Conservation (phyloP, 2,329 filamentous ascomycete species). For the Anthostomella pinea region DNA sequence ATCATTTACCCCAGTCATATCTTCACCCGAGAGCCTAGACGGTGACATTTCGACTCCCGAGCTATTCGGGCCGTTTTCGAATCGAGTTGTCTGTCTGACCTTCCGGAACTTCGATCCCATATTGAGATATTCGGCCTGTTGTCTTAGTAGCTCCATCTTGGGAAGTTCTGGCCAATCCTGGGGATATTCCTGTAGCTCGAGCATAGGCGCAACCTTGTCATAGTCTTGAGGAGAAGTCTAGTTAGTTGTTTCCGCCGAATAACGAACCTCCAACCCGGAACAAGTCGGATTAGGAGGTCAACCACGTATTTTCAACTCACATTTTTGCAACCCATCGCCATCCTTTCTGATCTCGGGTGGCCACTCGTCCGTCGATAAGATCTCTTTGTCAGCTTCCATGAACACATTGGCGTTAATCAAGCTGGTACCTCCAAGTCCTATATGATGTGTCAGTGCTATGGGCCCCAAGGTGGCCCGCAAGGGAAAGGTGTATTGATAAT, state of each 20-base stretch:
- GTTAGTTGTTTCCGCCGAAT: not conserved
- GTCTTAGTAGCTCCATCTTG: conserved; percentile 56
- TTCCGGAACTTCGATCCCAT: conserved; percentile 52
- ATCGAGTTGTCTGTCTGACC: conserved; percentile 61
- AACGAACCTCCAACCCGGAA: not conserved
- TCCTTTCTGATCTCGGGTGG: conserved; percentile 53
- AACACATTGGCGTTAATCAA: conserved; percentile 68
- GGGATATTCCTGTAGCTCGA: conserved; percentile 59
- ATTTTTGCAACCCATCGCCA: conserved; percentile 42
- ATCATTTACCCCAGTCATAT: conserved; percentile 63
- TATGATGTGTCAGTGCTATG: no score
- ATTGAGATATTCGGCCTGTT: conserved; percentile 53
- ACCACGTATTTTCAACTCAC: no score
- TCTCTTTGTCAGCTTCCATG: conserved; percentile 54
- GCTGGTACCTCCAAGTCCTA: conserved; percentile 62
- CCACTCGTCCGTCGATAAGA: conserved; percentile 54
- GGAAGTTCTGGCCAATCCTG: conserved; percentile 53
- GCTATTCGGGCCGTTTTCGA: conserved; percentile 57
- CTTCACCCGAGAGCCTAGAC: conserved; percentile 59
- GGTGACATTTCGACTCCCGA: conserved; percentile 63
- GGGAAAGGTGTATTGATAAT: no score
- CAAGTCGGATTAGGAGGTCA: not conserved
- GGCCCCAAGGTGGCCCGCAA: no score
- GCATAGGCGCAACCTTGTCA: conserved; percentile 49
- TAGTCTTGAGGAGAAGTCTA: conserved; percentile 49